Percentiles rank a stretch among this genome's conserved stretches.
Conservation (phyloP, 2,329 filamentous ascomycete genomes). For the Allantophomopsis lycopodina region DNA sequence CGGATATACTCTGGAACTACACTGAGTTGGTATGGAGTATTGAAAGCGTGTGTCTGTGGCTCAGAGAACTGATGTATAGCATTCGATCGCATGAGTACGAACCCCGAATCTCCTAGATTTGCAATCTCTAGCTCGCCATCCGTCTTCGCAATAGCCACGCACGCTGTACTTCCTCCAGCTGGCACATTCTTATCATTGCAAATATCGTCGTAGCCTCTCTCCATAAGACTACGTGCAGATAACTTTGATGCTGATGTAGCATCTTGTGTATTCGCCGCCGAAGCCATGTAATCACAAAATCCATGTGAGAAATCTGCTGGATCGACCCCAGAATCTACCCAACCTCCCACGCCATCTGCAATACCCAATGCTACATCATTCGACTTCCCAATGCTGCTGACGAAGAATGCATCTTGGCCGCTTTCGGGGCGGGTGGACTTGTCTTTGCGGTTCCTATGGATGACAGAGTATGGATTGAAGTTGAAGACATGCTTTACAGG, state of each 20-base stretch:
- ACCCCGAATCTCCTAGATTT: constrained; percentile 92
- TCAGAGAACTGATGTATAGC: constrained; percentile 72
- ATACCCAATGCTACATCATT: constrained; percentile 72
- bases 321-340: constrained; percentile 85
- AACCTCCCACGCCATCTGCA: constrained; percentile 90
- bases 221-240: constrained; percentile 58
- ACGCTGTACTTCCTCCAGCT: constrained; percentile 86
- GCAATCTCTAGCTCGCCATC: constrained; percentile 74
- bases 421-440: constrained; percentile 57
- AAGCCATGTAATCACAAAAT: constrained; percentile 86
- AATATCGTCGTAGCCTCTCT: constrained; percentile 73
- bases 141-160: constrained; percentile 63
- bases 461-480: constrained; percentile 51
- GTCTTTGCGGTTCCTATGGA: constrained; percentile 36
- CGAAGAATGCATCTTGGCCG: constrained; percentile 95
- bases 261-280: constrained; percentile 37
- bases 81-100: constrained; percentile 73
- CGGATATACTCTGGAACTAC: constrained; percentile 72
- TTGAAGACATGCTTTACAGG: constrained; percentile 57
- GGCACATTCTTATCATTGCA: constrained; percentile 58
- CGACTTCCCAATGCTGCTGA: constrained; percentile 61
- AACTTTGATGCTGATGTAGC: constrained; percentile 22
- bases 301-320: constrained; percentile 92
- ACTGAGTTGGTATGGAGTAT: constrained; percentile 90
- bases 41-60: constrained; percentile 92